Evolutionary conservation across 2,329 filamentous ascomycete species (phyloP), one percentile per base, ranked within the genome.

Genomic region (Nemania serpens): DNA sequence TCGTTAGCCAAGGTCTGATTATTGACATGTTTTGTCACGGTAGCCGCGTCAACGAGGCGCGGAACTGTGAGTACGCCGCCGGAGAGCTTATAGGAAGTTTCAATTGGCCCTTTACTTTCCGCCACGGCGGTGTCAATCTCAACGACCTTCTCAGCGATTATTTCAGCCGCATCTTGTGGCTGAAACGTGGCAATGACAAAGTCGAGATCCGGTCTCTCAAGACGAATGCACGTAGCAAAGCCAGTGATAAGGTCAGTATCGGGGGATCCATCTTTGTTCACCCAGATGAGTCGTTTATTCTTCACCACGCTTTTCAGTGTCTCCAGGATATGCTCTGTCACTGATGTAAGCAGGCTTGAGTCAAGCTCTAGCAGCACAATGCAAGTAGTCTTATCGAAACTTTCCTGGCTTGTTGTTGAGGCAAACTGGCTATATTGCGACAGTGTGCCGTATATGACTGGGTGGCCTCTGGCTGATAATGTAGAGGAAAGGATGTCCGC

Each of bases 331-430:
- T 59, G 50, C 34, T 55, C 55, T 13, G 49, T 59, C n/a, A 59
- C 45, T 10, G 42, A 20, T 11, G 33, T 49, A 22, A 62, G 50
- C 9, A 59, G 2, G n/a, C 49, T 33, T 2, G 29, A 22, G 17
- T 55, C 29, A 4, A 62, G 50, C 13, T 62, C 60, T 15, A 51
- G 48, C 13, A 62, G 46, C n/a, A 60, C 18, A 37, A 60, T 60
- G 22, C 52, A 62, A 13, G 33, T 59, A 18, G 37, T 49, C 12
- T 29, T 49, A n/a, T 29, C 45, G n/a, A 59, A 42, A 45, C 29
- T 36, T 13, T 61, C 49, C 17, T 48, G 59, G 42, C 48, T 36
- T 48, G 22, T 22, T 9, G 42, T 43, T 15, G 37, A 58, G 13
- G 54, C 55, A 20, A 50, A 58, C 13, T 55, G 29, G 10, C 15